Conservation (phyloP, 129 eudicot species). For the carrot (Daucus carota) region DH1_v3.0 NC_030384.2:31227001-31227500, state of each 20-base stretch:
- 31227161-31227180: neutral
- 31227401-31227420: neutral
- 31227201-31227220: neutral
- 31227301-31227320: neutral
- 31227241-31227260: neutral
- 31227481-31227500: neutral
- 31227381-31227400: neutral
- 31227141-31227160: neutral
- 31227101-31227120: neutral
- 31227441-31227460: neutral
- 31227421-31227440: neutral
- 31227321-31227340: neutral
- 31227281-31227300: neutral
- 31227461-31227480: neutral
- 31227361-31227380: neutral
- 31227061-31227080: constrained; percentile 11
- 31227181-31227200: neutral
- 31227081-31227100: neutral
- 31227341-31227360: neutral
- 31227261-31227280: neutral
- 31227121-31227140: neutral
- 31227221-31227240: neutral
- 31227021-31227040: constrained; percentile 56
- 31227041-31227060: constrained; percentile 99
- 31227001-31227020: constrained; percentile 76